Percentiles rank a stretch among this genome's conserved stretches.
Conservation (phyloP, 192 early-diverging fungal genomes). For the Geranomyces variabilis region DNA sequence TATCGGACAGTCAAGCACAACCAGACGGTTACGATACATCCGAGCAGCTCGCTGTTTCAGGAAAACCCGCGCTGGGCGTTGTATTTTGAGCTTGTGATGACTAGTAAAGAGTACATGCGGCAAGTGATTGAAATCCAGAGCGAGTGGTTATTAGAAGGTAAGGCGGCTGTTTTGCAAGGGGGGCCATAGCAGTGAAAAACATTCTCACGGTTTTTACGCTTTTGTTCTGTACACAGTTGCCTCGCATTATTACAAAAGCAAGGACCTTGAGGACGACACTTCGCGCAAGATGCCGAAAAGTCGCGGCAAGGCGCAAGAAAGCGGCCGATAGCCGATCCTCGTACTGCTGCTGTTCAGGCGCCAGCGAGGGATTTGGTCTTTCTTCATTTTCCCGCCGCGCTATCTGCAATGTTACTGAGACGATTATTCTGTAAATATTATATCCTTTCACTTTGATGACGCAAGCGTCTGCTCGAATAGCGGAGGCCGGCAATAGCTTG, state of each 20-base stretch:
- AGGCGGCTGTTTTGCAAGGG: background rate
- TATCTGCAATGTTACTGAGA: too few relatives aligned
- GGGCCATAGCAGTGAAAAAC: constrained; percentile 32
- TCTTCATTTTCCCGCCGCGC: too few relatives aligned
- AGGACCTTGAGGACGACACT: constrained; percentile 61
- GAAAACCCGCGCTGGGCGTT: constrained; percentile 84
- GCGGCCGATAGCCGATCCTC: background rate
- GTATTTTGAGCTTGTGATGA: constrained; percentile 93
- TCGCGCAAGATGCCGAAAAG: constrained; percentile 50
- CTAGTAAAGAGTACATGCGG: constrained; percentile 94
- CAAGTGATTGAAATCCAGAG: constrained; percentile 90
- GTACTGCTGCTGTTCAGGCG: too few relatives aligned
- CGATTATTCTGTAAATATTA: too few relatives aligned
- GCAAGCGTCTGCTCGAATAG: too few relatives aligned
- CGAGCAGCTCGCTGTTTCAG: constrained; percentile 79
- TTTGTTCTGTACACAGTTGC: constrained; percentile 50
- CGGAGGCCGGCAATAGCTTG: too few relatives aligned
- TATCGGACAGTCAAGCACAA: constrained; percentile 91
- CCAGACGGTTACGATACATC: constrained; percentile 91
- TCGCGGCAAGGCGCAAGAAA: constrained; percentile 41
- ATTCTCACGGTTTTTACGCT: background rate
- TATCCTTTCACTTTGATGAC: too few relatives aligned
- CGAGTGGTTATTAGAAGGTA: constrained; percentile 79
- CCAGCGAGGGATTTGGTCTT: too few relatives aligned
- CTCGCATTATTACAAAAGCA: constrained; percentile 77